Base-by-base conservation (phyloP, 169 alveolate species). In the Cryptosporidium tyzzeri region DNA sequence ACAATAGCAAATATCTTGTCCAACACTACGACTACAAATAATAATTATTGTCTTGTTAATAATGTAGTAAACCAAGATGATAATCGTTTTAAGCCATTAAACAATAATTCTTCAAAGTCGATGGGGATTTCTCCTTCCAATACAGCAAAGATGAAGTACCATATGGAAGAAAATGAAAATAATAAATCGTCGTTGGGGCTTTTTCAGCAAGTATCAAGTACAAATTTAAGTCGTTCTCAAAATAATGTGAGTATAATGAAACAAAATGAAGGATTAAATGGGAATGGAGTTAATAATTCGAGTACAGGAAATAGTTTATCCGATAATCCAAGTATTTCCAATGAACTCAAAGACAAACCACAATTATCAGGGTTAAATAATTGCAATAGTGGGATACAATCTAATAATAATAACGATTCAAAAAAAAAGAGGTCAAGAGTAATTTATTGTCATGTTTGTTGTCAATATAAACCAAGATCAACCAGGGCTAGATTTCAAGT, bases 401-500 rank as follows among this genome's bases (percentile, higher is more conserved):
- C 65, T 35, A 55, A n/a, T 26, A 73, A 37, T 5, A 35, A 44
- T 8, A 31, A 33, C 45, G 89, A 80, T 23, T 65, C 89, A 1
- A 80, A 80, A 48, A 80, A 80, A n/a, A 80, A 80, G 50, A 59
- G 89, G 48, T 80, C 89, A 2, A 31, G 89, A 44, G 89, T 80
- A 23, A 80, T 80, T 33, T 80, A 80, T 31, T 80, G 89, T 48
- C 89, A 80, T 21, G 75, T 80, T 23, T 80, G 89, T 21, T 80
- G 80, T 26, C 89, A 80, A 23, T 80, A 80, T 41, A 80, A 80
- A 18, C 89, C 89, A 31, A 80, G 89, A 48, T 80, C 89, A 62
- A 80, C 89, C 10, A 59, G 89, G 35, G 89, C 89, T 6, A 55
- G 89, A 35, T 80, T 80, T 26, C 89, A 80, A 37, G 89, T 80